phyloP scores from a whole-genome alignment of 2,329 filamentous ascomycete genomes.

The Aspergillus novofumigatus region DNA sequence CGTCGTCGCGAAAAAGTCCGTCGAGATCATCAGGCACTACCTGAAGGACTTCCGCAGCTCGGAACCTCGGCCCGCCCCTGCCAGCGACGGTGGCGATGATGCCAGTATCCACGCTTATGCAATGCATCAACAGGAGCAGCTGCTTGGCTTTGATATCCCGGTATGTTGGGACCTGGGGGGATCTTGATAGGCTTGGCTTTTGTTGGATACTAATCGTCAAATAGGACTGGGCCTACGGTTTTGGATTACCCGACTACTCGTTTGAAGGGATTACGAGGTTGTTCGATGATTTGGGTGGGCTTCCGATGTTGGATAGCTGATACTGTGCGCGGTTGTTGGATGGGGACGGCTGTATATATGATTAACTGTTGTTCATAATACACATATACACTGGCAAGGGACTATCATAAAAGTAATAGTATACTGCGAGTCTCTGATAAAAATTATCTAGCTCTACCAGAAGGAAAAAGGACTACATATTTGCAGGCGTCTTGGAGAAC shows the following conservation, averaged over 20 bases:
- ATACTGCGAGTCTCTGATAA: too few species aligned
- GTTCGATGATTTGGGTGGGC: too few species aligned
- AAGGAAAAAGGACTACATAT: too few species aligned
- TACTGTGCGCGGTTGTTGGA: too few species aligned
- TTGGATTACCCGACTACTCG: conserved; percentile 35
- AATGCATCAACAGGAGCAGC: conserved; percentile 6
- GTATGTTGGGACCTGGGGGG: conserved; percentile 12
- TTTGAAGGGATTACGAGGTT: conserved; percentile 24
- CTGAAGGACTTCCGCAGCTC: conserved; percentile 25
- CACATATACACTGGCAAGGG: too few species aligned
- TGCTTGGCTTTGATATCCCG: conserved; percentile 24
- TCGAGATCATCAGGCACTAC: conserved; percentile 33
- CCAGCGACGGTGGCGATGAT: not conserved
- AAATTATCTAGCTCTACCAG: too few species aligned
- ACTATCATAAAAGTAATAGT: too few species aligned
- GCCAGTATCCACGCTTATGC: not conserved
- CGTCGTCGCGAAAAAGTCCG: conserved; percentile 37
- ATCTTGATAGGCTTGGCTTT: not conserved
- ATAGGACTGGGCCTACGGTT: conserved; percentile 33
- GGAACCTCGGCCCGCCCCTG: conserved; percentile 6
- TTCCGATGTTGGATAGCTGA: too few species aligned
- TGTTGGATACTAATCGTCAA: not conserved
- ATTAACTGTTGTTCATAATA: too few species aligned
- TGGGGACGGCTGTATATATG: too few species aligned
- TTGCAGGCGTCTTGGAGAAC: too few species aligned